Base-by-base conservation (phyloP, 1,284 basidiomycete genomes). In the Apiotrichum gracile region DNA sequence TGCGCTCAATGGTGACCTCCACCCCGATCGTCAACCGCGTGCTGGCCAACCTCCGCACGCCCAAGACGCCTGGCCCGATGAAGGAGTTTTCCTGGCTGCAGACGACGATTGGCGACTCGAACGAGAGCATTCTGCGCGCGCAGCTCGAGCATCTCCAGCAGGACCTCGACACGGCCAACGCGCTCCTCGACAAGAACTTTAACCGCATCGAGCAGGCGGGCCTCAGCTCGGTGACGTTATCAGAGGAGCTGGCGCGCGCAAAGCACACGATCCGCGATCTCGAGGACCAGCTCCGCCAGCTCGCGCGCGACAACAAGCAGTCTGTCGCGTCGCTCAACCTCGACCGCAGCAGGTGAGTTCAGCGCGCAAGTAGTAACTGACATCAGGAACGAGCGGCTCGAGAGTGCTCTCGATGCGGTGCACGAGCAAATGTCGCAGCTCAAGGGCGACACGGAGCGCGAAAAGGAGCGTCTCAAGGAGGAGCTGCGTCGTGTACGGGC, bases 121-220 rank as follows among this genome's bases (percentile, higher is more conserved):
- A 74, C 48, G 69, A 71, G 34, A 67, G 73, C 12, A 58, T 76
- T 1, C 65, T 77, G 19, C 63, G 61, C 19, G 69, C 70, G 7
- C 74, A 77, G 45, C 65, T 78, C 16, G 73, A 76, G 39, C 67
- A 71, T 19, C 67, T 79, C n/a, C 72, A 75, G 37, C 49, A 61
- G 1, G 73, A 78, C 53, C 68, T 79, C 17, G 55, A 66, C 6
- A 59, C 65, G 14, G 76, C 75, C 13, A 77, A 79, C 55, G 58
- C 62, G 2, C 72, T 76, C 35, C 70, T 79, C 13, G 78, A 79
- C 61, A 59, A 65, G 47, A 79, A 79, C 65, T 74, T 79, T 47
- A 66, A 63, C 24, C 64, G 74, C 33, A 70, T 79, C 16, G 75
- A 77, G 50, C 64, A 66, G 8, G 75, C 77, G 0, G 77, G 77